Base-by-base conservation (phyloP, 1,139 yeast genomes). In the Debaryomyces subglobosus region DNA sequence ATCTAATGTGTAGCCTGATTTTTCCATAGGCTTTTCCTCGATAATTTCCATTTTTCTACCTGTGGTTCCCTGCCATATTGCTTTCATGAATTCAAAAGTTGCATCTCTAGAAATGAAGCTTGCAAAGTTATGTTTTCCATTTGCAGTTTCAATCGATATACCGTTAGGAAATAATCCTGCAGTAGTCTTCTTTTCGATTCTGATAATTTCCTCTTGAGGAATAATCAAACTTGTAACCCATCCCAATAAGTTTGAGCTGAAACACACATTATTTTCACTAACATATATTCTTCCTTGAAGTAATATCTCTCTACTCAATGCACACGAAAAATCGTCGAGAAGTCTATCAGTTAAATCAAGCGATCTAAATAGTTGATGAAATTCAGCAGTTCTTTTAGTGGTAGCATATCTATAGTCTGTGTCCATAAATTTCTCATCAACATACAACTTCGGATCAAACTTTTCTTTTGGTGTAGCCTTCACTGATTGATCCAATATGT, bases 131-230 rank as follows among this genome's bases (percentile, higher is more conserved):
- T 91, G 89, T 53, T 81, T 81, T 1, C 84, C 79, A 51, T 82
- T 86, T 8, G 71, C 74, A 1, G 96, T 86, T 53, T 84, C 86
- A n/a, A 91, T 74, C 10, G 81, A 74, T 15, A 92, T 88, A 1
- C 96, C 98, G 64, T 92, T 92, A 13, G 97, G 97, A 62, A 94
- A 90, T 29, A 94, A 72, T 0, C 96, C 96, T 1, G 91, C 97
- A 0, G 97, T 90, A 39, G 84, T 78, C 53, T 84, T 84, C 67
- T 89, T 89, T 58, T 91, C 97, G 57, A 94, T 78, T 23, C 81
- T 76, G 3, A 81, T 74, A 39, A 94, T 82, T 49, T 91, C 96
- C 43, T 78, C 81, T 58, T 86, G 81, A 2, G 89, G 84, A 27
- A 94, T 79, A 5, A 87, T 81, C 38, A 92, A 67, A 55, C 81